Percentiles rank a stretch among this genome's conserved stretches.
Evolutionary conservation across 257 asterid genomes (phyloP).

Genomic region (Henckelia pumila): DNA sequence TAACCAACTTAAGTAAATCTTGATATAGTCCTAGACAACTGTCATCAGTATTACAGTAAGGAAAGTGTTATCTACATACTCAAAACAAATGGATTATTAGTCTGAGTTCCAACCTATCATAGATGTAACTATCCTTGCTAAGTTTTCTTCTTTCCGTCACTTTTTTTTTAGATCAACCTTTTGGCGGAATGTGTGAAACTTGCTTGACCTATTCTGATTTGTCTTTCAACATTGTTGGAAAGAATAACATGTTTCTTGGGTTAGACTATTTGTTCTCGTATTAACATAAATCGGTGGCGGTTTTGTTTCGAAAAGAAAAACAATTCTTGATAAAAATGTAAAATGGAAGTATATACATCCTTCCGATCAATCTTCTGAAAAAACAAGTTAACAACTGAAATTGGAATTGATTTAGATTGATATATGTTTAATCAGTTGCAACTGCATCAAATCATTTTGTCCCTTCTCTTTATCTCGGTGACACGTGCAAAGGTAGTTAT

Average conservation of each 20-base stretch:
- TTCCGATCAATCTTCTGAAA: not conserved
- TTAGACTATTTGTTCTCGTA: not conserved
- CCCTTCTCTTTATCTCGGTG: not conserved
- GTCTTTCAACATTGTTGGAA: not conserved
- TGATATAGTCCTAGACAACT: not conserved
- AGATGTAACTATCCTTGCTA: not conserved
- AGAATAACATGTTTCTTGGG: not conserved
- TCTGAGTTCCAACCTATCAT: not conserved
- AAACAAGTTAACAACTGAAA: not conserved
- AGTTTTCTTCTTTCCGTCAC: not conserved
- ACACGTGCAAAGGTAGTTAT: not conserved
- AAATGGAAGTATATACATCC: not conserved
- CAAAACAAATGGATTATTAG: not conserved
- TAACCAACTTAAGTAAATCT: not conserved
- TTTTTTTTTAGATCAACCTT: not conserved
- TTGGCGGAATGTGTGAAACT: not conserved
- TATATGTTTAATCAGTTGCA: not conserved
- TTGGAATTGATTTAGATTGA: not conserved
- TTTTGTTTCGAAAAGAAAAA: not conserved
- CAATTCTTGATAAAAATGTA: not conserved
- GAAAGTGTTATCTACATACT: too few species aligned
- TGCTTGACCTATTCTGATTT: not conserved
- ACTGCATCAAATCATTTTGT: not conserved
- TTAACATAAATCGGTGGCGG: too few species aligned
- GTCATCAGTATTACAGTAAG: not conserved